Percentiles rank a stretch among this genome's conserved stretches.
phyloP scores from a whole-genome alignment of 2,329 filamentous ascomycete species.

The Grosmannia huntii region DNA sequence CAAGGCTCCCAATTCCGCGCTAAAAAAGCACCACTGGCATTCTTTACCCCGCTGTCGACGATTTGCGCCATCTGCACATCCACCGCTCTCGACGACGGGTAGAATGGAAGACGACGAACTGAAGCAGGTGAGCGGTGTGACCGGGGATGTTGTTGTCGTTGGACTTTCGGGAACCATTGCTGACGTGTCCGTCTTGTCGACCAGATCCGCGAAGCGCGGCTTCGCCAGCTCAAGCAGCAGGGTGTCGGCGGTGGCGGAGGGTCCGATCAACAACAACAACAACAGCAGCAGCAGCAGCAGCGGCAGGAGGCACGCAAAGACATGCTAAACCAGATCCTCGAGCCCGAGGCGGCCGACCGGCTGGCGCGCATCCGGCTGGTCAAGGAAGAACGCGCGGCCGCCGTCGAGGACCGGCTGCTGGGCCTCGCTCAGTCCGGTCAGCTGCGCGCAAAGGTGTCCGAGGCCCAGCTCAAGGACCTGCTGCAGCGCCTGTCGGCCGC shows the following conservation, averaged over 20 bases:
- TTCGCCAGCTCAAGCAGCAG: conserved; percentile 81
- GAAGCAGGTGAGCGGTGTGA: conserved; percentile 18
- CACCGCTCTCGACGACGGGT: no score
- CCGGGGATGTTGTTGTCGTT: neutral
- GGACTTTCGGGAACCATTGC: neutral
- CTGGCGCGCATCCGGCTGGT: conserved; percentile 90
- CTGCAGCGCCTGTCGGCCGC: conserved; percentile 75
- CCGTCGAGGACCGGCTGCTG: conserved; percentile 87
- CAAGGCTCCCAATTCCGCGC: no score
- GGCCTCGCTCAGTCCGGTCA: conserved; percentile 83
- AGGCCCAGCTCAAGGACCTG: conserved; percentile 86
- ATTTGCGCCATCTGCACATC: no score
- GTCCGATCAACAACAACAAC: conserved; percentile 44
- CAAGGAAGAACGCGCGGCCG: conserved; percentile 78
- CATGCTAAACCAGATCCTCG: conserved; percentile 84
- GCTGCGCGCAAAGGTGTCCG: conserved; percentile 74
- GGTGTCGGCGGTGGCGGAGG: conserved; percentile 34
- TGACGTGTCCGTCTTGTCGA: neutral
- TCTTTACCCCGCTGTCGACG: no score
- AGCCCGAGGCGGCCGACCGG: conserved; percentile 85
- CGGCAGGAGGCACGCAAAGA: conserved; percentile 52
- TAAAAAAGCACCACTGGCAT: no score
- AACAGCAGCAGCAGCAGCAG: conserved; percentile 40
- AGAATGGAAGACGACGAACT: conserved; percentile 27
- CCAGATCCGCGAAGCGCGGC: conserved; percentile 80